phyloP scores from a whole-genome alignment of 2,329 filamentous ascomycete species.

The Verticillium alfalfae region DNA sequence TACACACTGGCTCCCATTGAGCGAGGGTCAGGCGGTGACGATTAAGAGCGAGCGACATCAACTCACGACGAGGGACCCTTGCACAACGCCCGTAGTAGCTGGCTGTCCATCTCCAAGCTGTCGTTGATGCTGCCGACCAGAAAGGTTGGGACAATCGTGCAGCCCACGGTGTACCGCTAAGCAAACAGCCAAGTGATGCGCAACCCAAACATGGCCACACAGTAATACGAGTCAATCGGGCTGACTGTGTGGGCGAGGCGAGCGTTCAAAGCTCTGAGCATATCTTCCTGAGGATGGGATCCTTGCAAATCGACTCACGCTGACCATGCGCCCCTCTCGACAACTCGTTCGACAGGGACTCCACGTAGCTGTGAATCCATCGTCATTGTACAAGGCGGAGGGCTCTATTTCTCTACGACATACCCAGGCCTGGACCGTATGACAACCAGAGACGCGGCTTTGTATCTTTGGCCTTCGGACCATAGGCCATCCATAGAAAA shows the following conservation, averaged over 20 bases:
- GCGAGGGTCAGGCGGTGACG: background rate
- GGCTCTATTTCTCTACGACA: background rate
- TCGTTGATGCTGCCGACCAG: background rate
- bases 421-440: background rate
- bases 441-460: background rate
- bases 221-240: background rate
- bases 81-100: background rate
- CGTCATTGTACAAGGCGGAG: background rate
- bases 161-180: too few relatives aligned
- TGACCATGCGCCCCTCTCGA: background rate
- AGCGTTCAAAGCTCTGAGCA: background rate
- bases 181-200: background rate
- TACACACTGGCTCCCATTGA: background rate
- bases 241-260: background rate
- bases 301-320: background rate
- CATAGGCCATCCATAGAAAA: background rate
- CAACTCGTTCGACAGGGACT: background rate
- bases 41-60: background rate
- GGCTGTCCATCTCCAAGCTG: background rate
- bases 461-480: background rate
- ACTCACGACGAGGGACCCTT: background rate
- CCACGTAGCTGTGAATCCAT: too few relatives aligned
- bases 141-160: too few relatives aligned
- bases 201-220: background rate
- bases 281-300: background rate